These are phyloP conservation scores for Myriosclerotinia duriaeana DNA, from an alignment of 2,329 filamentous ascomycete genomes.

Conservation along the genomic window DNA sequence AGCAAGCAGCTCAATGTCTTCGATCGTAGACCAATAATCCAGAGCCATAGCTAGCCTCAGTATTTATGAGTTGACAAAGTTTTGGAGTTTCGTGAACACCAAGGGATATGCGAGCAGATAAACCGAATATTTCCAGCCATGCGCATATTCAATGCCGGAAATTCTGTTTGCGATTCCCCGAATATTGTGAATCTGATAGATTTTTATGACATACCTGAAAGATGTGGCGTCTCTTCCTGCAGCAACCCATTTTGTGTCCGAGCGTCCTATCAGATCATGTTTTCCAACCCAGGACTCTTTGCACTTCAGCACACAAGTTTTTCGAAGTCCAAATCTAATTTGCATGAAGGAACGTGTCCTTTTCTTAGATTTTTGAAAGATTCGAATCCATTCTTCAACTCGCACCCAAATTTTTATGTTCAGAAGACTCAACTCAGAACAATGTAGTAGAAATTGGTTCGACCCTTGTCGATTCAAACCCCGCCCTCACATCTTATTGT, in stretches of 20 bases:
- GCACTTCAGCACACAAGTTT: too few species aligned
- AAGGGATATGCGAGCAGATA: neutral
- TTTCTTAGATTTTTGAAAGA: too few species aligned
- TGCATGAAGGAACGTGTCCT: too few species aligned
- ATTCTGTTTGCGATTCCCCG: neutral
- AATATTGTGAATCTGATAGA: conserved; percentile 1
- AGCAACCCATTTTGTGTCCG: neutral
- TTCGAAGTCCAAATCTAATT: too few species aligned
- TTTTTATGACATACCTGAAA: conserved; percentile 8
- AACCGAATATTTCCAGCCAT: too few species aligned
- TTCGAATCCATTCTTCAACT: neutral
- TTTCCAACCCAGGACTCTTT: too few species aligned
- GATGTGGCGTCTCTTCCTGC: neutral
- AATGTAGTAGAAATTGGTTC: neutral
- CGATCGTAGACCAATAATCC: neutral
- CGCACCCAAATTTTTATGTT: neutral
- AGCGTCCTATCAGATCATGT: neutral
- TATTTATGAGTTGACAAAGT: neutral
- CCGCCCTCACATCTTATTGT: neutral
- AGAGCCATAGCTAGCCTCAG: neutral
- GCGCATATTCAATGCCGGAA: neutral
- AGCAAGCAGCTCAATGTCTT: conserved; percentile 16
- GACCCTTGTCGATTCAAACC: neutral
- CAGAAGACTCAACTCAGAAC: neutral
- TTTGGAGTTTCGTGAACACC: neutral